Percentiles rank a stretch among this genome's conserved stretches.
These are phyloP conservation scores for Pseudevernia furfuracea DNA, from an alignment of 495 filamentous ascomycete genomes.

Conservation along the genomic window DNA sequence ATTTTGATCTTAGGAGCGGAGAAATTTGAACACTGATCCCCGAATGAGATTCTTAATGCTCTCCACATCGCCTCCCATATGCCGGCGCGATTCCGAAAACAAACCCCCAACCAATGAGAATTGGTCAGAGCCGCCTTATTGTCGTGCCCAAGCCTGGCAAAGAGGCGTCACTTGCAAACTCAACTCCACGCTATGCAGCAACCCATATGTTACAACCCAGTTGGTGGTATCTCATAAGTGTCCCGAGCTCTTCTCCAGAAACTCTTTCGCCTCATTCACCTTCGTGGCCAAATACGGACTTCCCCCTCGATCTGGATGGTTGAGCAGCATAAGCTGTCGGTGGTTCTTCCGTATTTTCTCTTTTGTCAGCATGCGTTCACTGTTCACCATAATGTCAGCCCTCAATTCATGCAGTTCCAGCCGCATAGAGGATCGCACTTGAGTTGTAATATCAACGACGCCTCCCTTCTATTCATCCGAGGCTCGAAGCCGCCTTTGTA, in stretches of 20 bases:
- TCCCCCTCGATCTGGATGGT: conserved; percentile 95
- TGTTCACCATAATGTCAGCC: conserved; percentile 30
- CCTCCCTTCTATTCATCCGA: conserved; percentile 86
- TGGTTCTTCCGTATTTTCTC: conserved; percentile 94
- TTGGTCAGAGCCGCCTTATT: neutral
- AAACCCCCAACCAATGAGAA: neutral
- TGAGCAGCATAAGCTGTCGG: conserved; percentile 90
- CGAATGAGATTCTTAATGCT: neutral
- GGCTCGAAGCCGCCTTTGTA: conserved; percentile 97
- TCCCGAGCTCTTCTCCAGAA: conserved; percentile 65
- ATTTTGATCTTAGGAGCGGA: neutral
- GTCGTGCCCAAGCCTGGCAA: neutral
- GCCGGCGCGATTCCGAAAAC: neutral
- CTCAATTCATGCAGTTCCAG: too few relatives aligned
- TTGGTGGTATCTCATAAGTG: neutral
- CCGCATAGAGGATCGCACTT: conserved; percentile 47
- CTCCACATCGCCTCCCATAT: neutral
- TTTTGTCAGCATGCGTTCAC: conserved; percentile 77
- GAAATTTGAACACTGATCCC: neutral
- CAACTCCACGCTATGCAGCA: conserved; percentile 30
- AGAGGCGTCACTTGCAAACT: neutral
- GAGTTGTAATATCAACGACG: conserved; percentile 82
- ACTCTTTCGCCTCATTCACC: conserved; percentile 96
- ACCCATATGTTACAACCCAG: conserved; percentile 12
- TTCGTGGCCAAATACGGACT: conserved; percentile 96